Evolutionary conservation across 169 alveolate species (phyloP).

Genomic region (Fabrea salina): DNA sequence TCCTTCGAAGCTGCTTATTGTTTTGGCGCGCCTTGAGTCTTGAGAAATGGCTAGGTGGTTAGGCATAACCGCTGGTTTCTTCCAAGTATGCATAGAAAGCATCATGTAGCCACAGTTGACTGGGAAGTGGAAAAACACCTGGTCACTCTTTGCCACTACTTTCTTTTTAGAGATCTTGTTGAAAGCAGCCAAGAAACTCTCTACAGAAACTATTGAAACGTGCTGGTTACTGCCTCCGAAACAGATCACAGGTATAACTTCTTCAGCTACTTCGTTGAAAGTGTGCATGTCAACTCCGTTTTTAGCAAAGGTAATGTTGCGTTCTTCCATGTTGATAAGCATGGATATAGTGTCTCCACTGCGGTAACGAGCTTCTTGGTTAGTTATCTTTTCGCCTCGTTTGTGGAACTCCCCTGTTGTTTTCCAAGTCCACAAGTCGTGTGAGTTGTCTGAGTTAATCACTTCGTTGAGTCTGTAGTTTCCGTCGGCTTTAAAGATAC

Average conservation of each 20-base stretch:
- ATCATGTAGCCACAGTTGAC: slow-evolving; percentile 19
- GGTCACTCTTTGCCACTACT: background rate
- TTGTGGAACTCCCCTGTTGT: slow-evolving; percentile 31
- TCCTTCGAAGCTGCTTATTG: background rate
- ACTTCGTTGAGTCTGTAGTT: slow-evolving; percentile 23
- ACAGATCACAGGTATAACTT: slow-evolving; percentile 27
- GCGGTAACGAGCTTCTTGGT: background rate
- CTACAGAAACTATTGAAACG: slow-evolving; percentile 21
- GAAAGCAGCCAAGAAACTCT: background rate
- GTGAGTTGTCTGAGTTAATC: slow-evolving; percentile 14
- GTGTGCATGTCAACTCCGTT: slow-evolving; percentile 7
- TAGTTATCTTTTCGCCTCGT: slow-evolving; percentile 8
- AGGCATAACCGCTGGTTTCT: background rate
- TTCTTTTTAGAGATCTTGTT: slow-evolving; percentile 15
- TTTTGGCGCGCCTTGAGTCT: slow-evolving; percentile 18
- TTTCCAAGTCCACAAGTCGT: slow-evolving; percentile 36
- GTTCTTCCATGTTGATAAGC: slow-evolving; percentile 18
- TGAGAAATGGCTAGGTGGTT: background rate
- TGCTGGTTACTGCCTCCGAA: slow-evolving; percentile 31
- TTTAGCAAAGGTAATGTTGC: background rate
- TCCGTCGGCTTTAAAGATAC: slow-evolving; percentile 22
- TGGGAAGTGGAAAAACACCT: slow-evolving; percentile 31
- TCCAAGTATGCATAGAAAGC: slow-evolving; percentile 18
- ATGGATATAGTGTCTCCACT: slow-evolving; percentile 9
- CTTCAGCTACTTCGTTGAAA: slow-evolving; percentile 15